Base-by-base conservation (phyloP, 2,329 filamentous ascomycete genomes). In the Ophiostoma ulmi region DNA sequence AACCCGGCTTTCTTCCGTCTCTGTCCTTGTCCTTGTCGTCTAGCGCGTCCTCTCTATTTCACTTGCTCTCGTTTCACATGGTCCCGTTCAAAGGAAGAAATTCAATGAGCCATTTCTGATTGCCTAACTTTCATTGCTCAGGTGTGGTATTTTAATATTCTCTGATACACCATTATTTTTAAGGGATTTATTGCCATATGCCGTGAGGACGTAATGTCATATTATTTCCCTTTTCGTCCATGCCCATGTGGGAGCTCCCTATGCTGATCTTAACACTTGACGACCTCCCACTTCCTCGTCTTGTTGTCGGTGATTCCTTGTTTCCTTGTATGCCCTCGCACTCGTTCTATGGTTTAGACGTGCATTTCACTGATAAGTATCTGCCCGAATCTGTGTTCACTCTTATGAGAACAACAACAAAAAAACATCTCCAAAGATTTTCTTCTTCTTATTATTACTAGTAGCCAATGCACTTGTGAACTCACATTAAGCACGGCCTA, bases 11-110 rank as follows among this genome's bases (percentile, higher is more conserved):
- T 55, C 48, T 22, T 22, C 48, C 48, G 48, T 55, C 26, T n/a
- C n/a, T 55, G 48, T 22, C 48, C 11, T 55, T n/a, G n/a, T 22
- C 48, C 48, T 55, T n/a, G 20, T 55, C 48, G n/a, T n/a, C 20
- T 55, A 55, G n/a, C 48, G 20, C 48, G 17, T n/a, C 17, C 4
- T 55, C 1, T 55, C 20, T 55, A 55, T 22, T 55, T 55, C 20
- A n/a, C n/a, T 55, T 26, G 48, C 48, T n/a, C 48, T 55, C 48
- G 48, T 55, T 55, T 55, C 48, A n/a, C 7, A 55, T 55, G 48
- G 48, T 55, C 48, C 17, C n/a, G 48, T 55, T 55, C 8, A n/a
- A 22, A 3, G 31, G 4, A 31, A 31, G 31, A 3, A 31, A 31
- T 3, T 31, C 31, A 26, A 55, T 55, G 48, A 55, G 48, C 48